Evolutionary conservation across 2,329 filamentous ascomycete species (phyloP), one percentile per base, ranked within the genome.

Genomic region (Colletotrichum horii): DNA sequence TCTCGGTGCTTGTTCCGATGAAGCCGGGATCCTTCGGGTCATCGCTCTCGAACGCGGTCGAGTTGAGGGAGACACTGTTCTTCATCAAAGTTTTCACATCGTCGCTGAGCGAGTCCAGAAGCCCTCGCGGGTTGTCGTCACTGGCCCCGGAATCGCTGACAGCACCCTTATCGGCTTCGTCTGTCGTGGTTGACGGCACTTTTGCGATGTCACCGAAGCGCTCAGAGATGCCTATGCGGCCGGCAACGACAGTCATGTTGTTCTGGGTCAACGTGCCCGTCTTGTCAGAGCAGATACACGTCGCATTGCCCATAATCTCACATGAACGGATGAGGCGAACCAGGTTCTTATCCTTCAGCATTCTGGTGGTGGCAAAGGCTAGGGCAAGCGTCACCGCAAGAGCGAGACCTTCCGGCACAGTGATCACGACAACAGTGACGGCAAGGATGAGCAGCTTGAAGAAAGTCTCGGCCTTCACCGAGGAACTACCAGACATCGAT

Each of bases 261-360:
- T 93, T 92, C 78, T 92, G 89, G 0, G 91, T 93, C 28, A 93
- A 83, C 2, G 92, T 93, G 6, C 92, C 92, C 0, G 91, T 93
- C 81, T 93, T 93, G 78, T 93, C 92, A 1, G 91, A 93, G 80
- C 91, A 93, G 66, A 93, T 88, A 14, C 88, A 91, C 0, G 91
- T 93, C 11, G 90, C 90, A 77, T 92, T 92, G 22, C 91, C 91
- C 91, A 93, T 93, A 9, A 90, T 91, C 79, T 93, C 91, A 78
- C 90, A 91, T 2, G 91, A 91, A 66, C 89, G 87, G 30, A 93
- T 83, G 28, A 91, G 84, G 16, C 91, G 89, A 38, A 93, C 91
- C 38, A 93, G 80, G 77, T 92, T 92, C 78, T 92, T 92, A 77
- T 93, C 91, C 79, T 88, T 89, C 19, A 93, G 84, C 91, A 93